phyloP scores from a whole-genome alignment of 2,329 filamentous ascomycete genomes.

The Epichloe sp. region DNA sequence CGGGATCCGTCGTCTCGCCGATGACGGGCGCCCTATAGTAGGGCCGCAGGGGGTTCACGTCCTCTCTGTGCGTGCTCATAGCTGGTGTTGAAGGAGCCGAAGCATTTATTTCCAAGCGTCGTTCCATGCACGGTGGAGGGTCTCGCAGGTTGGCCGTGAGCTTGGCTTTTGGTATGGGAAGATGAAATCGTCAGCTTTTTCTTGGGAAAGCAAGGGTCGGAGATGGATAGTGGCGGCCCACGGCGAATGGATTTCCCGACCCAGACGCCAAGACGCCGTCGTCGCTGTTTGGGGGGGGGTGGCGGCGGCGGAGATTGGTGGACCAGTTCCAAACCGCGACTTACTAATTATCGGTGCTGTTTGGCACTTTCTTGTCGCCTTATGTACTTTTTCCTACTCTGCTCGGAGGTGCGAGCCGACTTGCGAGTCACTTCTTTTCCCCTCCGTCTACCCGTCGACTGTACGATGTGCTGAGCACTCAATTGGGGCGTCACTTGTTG shows the following conservation, averaged over 20 bases:
- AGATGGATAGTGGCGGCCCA: constrained; percentile 10
- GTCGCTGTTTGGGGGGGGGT: not conserved
- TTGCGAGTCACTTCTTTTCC: not conserved
- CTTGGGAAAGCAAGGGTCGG: constrained; percentile 10
- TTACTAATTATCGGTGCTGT: constrained; percentile 5
- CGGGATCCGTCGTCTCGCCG: constrained; percentile 29
- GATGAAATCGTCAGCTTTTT: constrained; percentile 7
- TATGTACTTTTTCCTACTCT: not conserved
- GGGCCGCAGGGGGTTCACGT: constrained; percentile 51
- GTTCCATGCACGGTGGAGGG: not conserved
- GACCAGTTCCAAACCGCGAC: constrained; percentile 3
- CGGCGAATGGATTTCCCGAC: constrained; percentile 23
- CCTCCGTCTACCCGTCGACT: not conserved
- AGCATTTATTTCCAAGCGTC: constrained; percentile 11
- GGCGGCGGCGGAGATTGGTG: not conserved
- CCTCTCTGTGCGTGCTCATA: constrained; percentile 33
- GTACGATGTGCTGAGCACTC: not conserved
- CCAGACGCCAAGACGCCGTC: constrained; percentile 14
- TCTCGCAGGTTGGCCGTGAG: not conserved
- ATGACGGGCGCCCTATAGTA: constrained; percentile 56
- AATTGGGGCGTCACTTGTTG: not conserved
- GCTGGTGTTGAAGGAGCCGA: constrained; percentile 14
- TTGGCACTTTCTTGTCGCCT: constrained; percentile 7
- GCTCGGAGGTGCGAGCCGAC: not conserved
- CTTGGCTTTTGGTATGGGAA: not conserved